phyloP scores from a whole-genome alignment of 225 moss, liverwort and hornwort species.

The Thuidium tamariscinum region DNA sequence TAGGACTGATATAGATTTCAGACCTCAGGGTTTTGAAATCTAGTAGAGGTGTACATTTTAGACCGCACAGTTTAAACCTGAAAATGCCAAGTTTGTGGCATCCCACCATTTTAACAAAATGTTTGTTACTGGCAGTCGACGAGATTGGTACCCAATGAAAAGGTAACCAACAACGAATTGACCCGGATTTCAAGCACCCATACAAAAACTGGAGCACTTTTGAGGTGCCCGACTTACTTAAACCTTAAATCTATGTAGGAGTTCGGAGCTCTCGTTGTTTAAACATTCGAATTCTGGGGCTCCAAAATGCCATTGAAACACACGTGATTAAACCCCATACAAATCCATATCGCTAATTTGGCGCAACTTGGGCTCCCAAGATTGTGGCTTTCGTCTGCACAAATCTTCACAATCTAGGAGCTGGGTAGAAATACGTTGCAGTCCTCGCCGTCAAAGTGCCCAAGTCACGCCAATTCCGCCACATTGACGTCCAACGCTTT shows the following conservation, averaged over 20 bases:
- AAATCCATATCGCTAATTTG: neutral
- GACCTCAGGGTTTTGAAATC: too few relatives aligned
- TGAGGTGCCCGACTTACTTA: neutral
- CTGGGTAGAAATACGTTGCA: neutral
- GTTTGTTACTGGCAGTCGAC: neutral
- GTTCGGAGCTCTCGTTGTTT: neutral
- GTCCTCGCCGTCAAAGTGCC: neutral
- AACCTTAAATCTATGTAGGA: neutral
- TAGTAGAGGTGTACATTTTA: too few relatives aligned
- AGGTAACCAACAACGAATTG: neutral
- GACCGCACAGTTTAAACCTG: too few relatives aligned
- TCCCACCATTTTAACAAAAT: too few relatives aligned
- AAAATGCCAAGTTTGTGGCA: too few relatives aligned
- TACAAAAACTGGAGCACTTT: neutral
- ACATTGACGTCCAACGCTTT: neutral
- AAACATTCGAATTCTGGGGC: neutral
- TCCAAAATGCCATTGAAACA: too few relatives aligned
- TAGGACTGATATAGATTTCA: too few relatives aligned
- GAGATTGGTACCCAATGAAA: neutral
- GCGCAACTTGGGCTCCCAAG: neutral
- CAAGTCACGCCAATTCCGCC: neutral
- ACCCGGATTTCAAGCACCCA: neutral
- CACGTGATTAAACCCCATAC: neutral
- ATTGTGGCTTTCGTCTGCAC: neutral
- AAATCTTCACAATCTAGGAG: neutral